Evolutionary conservation across 1,284 basidiomycete genomes (phyloP), one percentile per base, ranked within the genome.

Genomic region (Chiua sp.): DNA sequence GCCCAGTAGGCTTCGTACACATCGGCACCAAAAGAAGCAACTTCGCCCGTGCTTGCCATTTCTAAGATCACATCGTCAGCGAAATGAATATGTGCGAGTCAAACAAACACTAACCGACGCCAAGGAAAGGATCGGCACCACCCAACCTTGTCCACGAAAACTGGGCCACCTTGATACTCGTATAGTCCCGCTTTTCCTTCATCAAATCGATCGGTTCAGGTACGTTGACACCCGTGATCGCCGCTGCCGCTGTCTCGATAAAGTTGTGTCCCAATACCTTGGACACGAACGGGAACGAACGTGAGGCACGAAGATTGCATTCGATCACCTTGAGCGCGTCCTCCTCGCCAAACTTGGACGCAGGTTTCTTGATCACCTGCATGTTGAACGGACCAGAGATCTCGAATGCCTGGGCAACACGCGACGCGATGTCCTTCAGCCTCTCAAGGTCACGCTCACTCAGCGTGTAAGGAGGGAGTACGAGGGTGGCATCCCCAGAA

Each of bases 361-460:
- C 26, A 26, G 26, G 5, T 26, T 96, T 95, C 72, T 93, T 89
- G 79, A 99, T 99, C 76, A 99, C 87, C 79, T 99, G 98, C 96
- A 99, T 99, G 79, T 99, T 99, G 88, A 90, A 99, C 8, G 98
- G 98, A 39, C 98, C 97, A 32, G 94, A 97, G 62, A 99, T 98
- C 71, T 98, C 84, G 77, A 98, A 98, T 3, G 96, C 97, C 56
- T 85, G 83, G 50, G 95, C 98, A 62, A 99, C 96, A 80, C 98
- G 98, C 78, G 94, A 87, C 0, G 97, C 94, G 65, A 99, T 98
- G 55, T 83, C 84, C 82, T 98, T 99, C 65, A 98, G 81, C 60
- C 96, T 92, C 16, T 81, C 82, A 79, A 99, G 88, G 71, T 99
- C 97, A 47, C 77, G 71, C 49, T 88, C 79, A 60, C 80, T 78